Evolutionary conservation across 2,329 filamentous ascomycete species (phyloP).

Genomic region (Pyrenophora graminea): DNA sequence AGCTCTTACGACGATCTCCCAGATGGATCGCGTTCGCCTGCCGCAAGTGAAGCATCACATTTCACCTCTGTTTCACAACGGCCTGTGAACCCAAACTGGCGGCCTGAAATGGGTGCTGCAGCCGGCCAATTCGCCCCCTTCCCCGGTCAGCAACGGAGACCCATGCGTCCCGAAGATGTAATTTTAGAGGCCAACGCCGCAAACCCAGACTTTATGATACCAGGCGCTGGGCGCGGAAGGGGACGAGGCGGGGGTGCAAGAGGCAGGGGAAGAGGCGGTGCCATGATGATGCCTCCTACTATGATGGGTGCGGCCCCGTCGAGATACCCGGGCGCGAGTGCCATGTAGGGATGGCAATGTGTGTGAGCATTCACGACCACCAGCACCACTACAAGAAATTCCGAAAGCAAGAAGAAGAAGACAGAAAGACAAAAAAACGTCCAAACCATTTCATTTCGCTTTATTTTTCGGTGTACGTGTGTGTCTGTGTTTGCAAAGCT

Average conservation of each 20-base stretch:
- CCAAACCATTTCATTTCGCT: too few relatives aligned
- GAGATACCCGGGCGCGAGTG: conserved; percentile 40
- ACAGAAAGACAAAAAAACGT: too few relatives aligned
- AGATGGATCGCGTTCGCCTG: conserved; percentile 68
- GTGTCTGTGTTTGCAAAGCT: too few relatives aligned
- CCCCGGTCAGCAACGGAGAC: conserved; percentile 27
- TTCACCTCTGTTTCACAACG: conserved; percentile 92
- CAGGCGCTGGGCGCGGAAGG: conserved; percentile 49
- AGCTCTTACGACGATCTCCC: conserved; percentile 67
- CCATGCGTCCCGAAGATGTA: conserved; percentile 66
- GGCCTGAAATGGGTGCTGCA: conserved; percentile 53
- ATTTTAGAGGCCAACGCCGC: conserved; percentile 64
- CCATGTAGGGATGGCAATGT: conserved; percentile 29
- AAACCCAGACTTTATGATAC: conserved; percentile 86
- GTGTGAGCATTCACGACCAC: not conserved
- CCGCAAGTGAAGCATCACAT: conserved; percentile 75
- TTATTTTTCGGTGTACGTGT: too few relatives aligned
- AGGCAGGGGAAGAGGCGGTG: conserved; percentile 33
- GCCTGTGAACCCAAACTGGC: conserved; percentile 86
- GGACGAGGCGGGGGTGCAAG: conserved; percentile 37
- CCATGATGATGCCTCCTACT: conserved; percentile 31
- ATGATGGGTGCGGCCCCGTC: conserved; percentile 34
- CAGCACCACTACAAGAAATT: not conserved
- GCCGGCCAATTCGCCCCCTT: conserved; percentile 47
- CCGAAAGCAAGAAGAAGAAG: not conserved